phyloP scores from a whole-genome alignment of 441 rosid genomes.

The Rhodomyrtus psidioides region DNA sequence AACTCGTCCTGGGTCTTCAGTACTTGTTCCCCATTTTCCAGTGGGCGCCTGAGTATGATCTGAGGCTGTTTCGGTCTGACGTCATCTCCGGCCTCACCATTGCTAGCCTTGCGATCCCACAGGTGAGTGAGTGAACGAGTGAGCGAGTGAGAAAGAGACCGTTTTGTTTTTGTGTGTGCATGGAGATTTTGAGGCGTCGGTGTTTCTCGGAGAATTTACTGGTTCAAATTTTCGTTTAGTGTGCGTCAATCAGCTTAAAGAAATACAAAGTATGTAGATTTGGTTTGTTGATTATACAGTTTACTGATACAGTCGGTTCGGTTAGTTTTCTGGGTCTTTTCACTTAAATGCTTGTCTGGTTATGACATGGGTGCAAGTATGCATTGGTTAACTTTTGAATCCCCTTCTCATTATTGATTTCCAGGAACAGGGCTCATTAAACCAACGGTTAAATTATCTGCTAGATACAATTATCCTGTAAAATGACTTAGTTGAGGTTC shows the following conservation, averaged over 20 bases:
- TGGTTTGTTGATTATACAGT: not conserved
- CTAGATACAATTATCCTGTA: not conserved
- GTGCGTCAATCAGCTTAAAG: not conserved
- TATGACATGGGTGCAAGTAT: not conserved
- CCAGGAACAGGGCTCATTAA: not conserved
- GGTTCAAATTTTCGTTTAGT: slow-evolving; percentile 4
- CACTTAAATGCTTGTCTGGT: not conserved
- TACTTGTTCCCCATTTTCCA: slow-evolving; percentile 72
- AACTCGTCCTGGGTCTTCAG: slow-evolving; percentile 54
- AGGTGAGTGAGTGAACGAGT: slow-evolving; percentile 43
- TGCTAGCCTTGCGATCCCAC: slow-evolving; percentile 98
- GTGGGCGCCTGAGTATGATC: slow-evolving; percentile 68
- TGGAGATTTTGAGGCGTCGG: slow-evolving; percentile 1
- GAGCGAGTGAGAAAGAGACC: not conserved
- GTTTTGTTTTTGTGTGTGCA: not conserved
- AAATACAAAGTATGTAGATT: not conserved
- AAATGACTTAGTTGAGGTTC: not conserved
- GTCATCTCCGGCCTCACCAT: slow-evolving; percentile 94
- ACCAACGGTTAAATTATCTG: not conserved
- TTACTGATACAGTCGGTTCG: not conserved
- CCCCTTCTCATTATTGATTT: not conserved
- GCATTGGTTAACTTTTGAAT: not conserved
- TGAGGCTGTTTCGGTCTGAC: slow-evolving; percentile 70
- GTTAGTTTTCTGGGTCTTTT: not conserved
- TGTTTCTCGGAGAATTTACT: not conserved